phyloP scores from a whole-genome alignment of 2,329 filamentous ascomycete genomes.

The Colletotrichum sojae region DNA sequence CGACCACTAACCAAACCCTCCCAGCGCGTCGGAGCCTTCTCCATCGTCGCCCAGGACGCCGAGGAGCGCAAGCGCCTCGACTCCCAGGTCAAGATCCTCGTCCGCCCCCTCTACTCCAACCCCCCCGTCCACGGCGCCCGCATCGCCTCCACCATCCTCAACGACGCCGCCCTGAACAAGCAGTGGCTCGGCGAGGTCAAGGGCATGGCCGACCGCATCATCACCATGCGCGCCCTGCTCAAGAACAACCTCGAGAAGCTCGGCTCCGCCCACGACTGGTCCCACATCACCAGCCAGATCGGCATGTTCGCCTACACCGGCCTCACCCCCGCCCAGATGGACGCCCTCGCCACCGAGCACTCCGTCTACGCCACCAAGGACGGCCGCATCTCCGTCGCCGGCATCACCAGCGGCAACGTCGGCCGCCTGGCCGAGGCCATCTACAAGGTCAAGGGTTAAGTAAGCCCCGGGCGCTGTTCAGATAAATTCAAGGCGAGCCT shows the following conservation, averaged over 20 bases:
- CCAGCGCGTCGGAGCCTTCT: constrained; percentile 91
- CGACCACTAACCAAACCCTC: too few species aligned
- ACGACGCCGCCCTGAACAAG: constrained; percentile 85
- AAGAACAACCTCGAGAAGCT: constrained; percentile 96
- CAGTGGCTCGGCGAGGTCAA: constrained; percentile 98
- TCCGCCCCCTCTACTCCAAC: constrained; percentile 98
- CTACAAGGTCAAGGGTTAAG: constrained; percentile 83
- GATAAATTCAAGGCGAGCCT: not conserved
- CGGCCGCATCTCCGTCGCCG: constrained; percentile 87
- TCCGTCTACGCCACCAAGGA: constrained; percentile 98
- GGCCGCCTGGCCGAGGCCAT: constrained; percentile 86
- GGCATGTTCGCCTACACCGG: constrained; percentile 99
- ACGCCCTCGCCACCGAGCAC: constrained; percentile 91
- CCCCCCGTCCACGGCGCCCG: constrained; percentile 96
- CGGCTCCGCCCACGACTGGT: constrained; percentile 97
- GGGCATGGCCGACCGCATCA: constrained; percentile 99
- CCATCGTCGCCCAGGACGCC: constrained; percentile 84
- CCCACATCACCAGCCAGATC: constrained; percentile 98
- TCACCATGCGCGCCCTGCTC: constrained; percentile 95
- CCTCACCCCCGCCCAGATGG: constrained; percentile 91
- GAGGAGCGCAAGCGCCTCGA: constrained; percentile 97
- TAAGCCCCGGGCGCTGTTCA: constrained; percentile 49
- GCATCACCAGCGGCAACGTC: constrained; percentile 85
- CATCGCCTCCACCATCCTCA: constrained; percentile 92
- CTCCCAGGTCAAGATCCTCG: constrained; percentile 98